Evolutionary conservation across 352 stramenopile species (phyloP).

Genomic region (Pythium pectinolyticum): DNA sequence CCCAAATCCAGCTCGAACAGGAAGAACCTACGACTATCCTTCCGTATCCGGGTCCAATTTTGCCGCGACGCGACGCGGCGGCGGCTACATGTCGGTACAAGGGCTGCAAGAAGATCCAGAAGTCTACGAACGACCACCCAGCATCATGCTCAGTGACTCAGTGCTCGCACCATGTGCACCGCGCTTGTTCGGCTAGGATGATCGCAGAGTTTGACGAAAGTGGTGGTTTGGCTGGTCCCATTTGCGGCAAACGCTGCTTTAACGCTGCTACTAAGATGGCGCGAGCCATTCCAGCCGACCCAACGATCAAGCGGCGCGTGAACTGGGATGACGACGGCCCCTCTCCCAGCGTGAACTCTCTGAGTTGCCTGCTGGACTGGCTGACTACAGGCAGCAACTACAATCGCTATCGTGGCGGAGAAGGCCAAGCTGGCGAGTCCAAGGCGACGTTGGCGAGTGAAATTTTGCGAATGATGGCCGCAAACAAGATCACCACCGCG

Average conservation of each 20-base stretch:
- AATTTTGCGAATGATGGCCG: slow-evolving; percentile 9
- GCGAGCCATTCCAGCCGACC: too few species aligned
- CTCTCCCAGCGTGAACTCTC: slow-evolving; percentile 15
- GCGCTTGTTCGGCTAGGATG: neutral
- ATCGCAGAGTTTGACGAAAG: neutral
- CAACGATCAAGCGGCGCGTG: neutral
- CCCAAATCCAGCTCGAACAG: too few species aligned
- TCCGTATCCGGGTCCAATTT: too few species aligned
- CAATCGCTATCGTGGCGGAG: slow-evolving; percentile 18
- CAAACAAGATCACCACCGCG: slow-evolving; percentile 8
- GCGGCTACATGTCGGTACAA: too few species aligned
- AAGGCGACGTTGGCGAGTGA: slow-evolving; percentile 21
- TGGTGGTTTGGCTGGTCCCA: neutral
- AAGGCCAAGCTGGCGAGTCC: slow-evolving; percentile 16
- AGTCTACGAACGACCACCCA: too few species aligned
- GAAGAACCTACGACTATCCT: too few species aligned
- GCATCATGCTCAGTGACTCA: neutral
- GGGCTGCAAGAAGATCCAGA: too few species aligned
- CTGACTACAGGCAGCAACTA: slow-evolving; percentile 25
- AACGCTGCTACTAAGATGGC: neutral
- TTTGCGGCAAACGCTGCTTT: neutral
- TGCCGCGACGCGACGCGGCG: too few species aligned
- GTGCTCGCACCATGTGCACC: neutral
- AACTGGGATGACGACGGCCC: slow-evolving; percentile 10
- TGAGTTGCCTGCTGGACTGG: slow-evolving; percentile 28